Conservation (phyloP, 306 rosid species). For the Comarum palustre region DNA sequence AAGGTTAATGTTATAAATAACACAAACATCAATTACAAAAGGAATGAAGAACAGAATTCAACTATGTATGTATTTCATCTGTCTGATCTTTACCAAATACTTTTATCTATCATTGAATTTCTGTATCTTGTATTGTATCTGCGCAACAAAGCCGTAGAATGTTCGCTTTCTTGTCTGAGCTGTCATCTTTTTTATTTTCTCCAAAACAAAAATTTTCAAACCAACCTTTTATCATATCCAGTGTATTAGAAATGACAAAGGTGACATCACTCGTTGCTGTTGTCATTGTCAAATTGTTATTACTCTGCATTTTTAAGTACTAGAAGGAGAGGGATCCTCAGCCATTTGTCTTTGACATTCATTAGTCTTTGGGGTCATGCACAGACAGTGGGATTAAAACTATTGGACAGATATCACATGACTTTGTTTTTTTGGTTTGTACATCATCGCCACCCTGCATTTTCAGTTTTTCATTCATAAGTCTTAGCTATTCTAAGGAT, state of each 20-base stretch:
- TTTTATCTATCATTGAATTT: background rate
- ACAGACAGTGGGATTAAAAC: no score
- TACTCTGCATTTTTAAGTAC: background rate
- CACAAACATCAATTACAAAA: background rate
- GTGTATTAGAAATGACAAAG: background rate
- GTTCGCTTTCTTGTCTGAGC: background rate
- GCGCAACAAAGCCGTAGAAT: background rate
- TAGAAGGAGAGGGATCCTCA: background rate
- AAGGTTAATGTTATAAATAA: background rate
- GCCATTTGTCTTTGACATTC: background rate
- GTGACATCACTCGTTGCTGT: background rate
- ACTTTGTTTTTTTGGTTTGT: background rate
- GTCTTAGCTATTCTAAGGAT: constrained; percentile 18
- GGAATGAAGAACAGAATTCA: background rate
- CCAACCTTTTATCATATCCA: background rate
- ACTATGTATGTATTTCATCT: background rate
- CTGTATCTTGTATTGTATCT: background rate
- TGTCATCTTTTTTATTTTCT: background rate
- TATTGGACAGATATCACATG: background rate
- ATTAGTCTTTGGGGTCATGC: background rate
- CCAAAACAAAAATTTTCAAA: background rate
- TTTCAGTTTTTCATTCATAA: background rate
- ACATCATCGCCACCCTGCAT: background rate
- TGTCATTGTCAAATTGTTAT: background rate
- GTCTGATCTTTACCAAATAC: background rate